These are phyloP conservation scores for Aspergillus baeticus DNA, from an alignment of 495 filamentous ascomycete species.

Conservation along the genomic window DNA sequence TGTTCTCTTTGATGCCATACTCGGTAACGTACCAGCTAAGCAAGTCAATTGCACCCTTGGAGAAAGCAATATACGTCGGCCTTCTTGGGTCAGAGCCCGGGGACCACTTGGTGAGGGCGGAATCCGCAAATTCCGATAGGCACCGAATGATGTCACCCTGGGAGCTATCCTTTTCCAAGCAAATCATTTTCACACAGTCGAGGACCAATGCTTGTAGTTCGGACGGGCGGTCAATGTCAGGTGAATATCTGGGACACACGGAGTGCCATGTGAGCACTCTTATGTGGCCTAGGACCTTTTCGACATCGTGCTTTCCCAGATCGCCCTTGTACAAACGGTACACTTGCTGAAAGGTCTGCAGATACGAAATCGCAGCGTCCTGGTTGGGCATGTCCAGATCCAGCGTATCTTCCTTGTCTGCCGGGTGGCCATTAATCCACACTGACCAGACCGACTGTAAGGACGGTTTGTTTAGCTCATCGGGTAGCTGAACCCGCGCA, in stretches of 20 bases:
- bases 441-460: slow-evolving; percentile 68
- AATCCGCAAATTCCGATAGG: slow-evolving; percentile 63
- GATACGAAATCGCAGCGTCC: slow-evolving; percentile 74
- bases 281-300: slow-evolving; percentile 51
- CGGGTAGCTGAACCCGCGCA: slow-evolving; percentile 45
- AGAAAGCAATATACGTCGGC: slow-evolving; percentile 83
- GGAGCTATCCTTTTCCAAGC: slow-evolving; percentile 63
- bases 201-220: slow-evolving; percentile 73
- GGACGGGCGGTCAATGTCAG: slow-evolving; percentile 82
- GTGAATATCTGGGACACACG: slow-evolving; percentile 71
- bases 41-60: slow-evolving; percentile 70
- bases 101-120: slow-evolving; percentile 56
- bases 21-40: slow-evolving; percentile 61
- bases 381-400: slow-evolving; percentile 60
- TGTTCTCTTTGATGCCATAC: slow-evolving; percentile 60
- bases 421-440: slow-evolving; percentile 65
- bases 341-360: slow-evolving; percentile 72
- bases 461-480: slow-evolving; percentile 53
- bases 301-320: slow-evolving; percentile 58
- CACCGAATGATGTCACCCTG: slow-evolving; percentile 66
- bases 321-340: slow-evolving; percentile 73
- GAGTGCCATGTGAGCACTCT: slow-evolving; percentile 65
- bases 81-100: slow-evolving; percentile 37
- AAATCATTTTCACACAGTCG: slow-evolving; percentile 68
- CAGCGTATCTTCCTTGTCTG: slow-evolving; percentile 45